Evolutionary conservation across 768 basidiomycete species (phyloP).

Genomic region (Tylopilus balloui): DNA sequence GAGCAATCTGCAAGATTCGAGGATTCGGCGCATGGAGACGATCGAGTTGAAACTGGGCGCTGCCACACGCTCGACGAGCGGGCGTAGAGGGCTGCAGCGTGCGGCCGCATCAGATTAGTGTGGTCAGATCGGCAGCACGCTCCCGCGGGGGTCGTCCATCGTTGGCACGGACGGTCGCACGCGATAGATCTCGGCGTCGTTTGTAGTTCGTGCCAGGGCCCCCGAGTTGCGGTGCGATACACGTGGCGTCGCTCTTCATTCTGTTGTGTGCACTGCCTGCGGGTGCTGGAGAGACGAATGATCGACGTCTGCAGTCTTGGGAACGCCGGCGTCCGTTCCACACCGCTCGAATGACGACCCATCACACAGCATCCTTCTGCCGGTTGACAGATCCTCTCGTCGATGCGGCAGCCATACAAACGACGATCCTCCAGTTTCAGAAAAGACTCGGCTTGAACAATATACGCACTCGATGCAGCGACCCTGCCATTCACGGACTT

Average conservation of each 20-base stretch:
- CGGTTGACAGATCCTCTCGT: constrained; percentile 1
- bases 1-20: constrained; percentile 5
- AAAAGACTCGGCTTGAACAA: not conserved
- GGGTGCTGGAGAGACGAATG: no score
- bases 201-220: no score
- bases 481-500: constrained; percentile 2
- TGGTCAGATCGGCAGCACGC: not conserved
- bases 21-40: constrained; percentile 1
- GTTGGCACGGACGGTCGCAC: no score
- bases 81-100: not conserved
- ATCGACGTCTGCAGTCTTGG: no score
- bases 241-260: constrained; percentile 16
- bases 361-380: not conserved
- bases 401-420: not conserved
- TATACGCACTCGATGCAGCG: not conserved
- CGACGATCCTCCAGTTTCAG: constrained; percentile 5
- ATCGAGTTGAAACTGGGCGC: constrained; percentile 7
- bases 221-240: no score
- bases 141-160: constrained; percentile 3
- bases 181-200: no score
- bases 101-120: constrained; percentile 1
- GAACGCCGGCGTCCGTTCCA: not conserved
- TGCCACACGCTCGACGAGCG: not conserved
- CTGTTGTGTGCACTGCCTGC: no score
- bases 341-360: not conserved